These are phyloP conservation scores for Sporothrix schenckii DNA, from an alignment of 2,329 filamentous ascomycete species.

Conservation along the genomic window DNA sequence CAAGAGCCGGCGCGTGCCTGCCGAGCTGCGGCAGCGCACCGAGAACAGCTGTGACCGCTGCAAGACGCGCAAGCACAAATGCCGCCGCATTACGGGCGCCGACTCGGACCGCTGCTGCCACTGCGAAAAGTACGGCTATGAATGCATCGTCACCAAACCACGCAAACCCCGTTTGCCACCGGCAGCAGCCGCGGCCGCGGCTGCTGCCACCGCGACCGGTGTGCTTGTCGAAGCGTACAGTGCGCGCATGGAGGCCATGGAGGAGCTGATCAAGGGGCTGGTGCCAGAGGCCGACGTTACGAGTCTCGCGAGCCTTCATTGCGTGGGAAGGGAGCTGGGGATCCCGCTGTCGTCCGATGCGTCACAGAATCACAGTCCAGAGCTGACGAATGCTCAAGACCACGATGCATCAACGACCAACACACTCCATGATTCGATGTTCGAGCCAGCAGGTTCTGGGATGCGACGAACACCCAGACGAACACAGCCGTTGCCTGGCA, in stretches of 20 bases:
- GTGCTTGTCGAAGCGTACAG: conserved; percentile 45
- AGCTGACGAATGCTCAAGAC: background rate
- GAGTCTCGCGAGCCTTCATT: conserved; percentile 47
- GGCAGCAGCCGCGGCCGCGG: conserved; percentile 44
- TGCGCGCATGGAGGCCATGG: conserved; percentile 46
- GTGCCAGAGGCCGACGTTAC: conserved; percentile 49
- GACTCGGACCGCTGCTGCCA: conserved; percentile 47
- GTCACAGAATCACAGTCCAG: background rate
- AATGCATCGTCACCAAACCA: conserved; percentile 48
- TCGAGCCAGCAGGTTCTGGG: background rate
- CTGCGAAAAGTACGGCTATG: conserved; percentile 46
- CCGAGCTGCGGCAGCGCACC: conserved; percentile 49
- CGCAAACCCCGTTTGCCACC: conserved; percentile 40
- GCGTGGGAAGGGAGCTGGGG: conserved; percentile 45
- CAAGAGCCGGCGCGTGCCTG: conserved; percentile 44
- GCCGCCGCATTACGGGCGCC: conserved; percentile 41
- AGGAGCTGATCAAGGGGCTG: conserved; percentile 49
- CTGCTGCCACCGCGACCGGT: conserved; percentile 2
- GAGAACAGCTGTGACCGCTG: conserved; percentile 52
- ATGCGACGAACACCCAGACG: background rate
- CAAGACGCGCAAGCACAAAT: conserved; percentile 52
- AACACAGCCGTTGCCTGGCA: background rate
- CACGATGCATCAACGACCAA: background rate
- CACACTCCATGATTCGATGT: background rate
- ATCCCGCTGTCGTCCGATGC: conserved; percentile 44